Evolutionary conservation across 1,139 yeast genomes (phyloP), one percentile per base, ranked within the genome.

Genomic region (Yamadazyma aaseri): DNA sequence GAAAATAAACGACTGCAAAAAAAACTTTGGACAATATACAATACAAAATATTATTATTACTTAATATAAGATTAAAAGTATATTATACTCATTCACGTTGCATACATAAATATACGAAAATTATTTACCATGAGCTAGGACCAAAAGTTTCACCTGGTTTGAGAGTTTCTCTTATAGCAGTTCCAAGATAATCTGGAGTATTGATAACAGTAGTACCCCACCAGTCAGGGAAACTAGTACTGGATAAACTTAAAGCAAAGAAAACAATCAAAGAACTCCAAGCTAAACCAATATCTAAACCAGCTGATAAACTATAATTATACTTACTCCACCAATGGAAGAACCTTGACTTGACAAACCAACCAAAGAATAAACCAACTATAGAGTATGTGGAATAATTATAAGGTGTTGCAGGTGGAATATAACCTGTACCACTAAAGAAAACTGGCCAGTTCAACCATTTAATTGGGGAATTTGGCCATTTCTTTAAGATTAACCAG

Each of bases 361-460:
- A 51, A 20, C 61, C 58, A 41, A 66, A 64, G 39, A 47, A 24
- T 26, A 51, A 42, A 24, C 66, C 69, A 41, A 59, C 65, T 20
- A 50, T 48, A 49, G 65, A 64, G 53, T 63, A 66, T 5, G 68
- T 56, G 27, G 66, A 56, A 42, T 64, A 67, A 47, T 62, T 67
- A 54, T 63, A 66, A 30, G 71, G 62, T 29, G 73, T 69, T 23
- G 73, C 73, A 37, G 74, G 73, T 22, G 75, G 75, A 55, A 69
- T 68, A 45, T 56, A 55, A 35, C 70, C 73, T 22, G 73, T 65
- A 45, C 73, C 74, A 12, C 70, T 61, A 55, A 66, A 68, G 60
- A 68, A 68, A 22, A 68, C 72, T 5, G 73, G 72, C 68, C 72
- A 66, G 55, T 67, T 63, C 47, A 68, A 47, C 63, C 68, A 62